These are phyloP conservation scores for Elsinoe perseae DNA, from an alignment of 2,329 filamentous ascomycete species.

Conservation along the genomic window DNA sequence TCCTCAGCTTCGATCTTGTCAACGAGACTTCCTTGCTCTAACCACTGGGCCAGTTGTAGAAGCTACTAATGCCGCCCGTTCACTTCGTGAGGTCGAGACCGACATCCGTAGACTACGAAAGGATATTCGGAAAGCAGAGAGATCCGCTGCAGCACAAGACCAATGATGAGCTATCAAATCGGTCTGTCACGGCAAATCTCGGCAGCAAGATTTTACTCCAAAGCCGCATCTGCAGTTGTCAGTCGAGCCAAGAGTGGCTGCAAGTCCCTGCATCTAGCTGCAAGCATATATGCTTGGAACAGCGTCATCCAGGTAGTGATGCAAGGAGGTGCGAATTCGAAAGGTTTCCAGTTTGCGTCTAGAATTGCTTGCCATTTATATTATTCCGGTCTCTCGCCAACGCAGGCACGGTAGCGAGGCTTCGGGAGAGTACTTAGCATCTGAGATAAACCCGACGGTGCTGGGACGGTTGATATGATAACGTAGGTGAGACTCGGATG, in stretches of 20 bases:
- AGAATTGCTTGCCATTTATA: no score
- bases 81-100: slow-evolving; percentile 60
- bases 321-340: no score
- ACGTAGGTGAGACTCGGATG: no score
- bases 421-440: no score
- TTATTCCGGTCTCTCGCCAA: no score
- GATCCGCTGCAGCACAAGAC: not conserved
- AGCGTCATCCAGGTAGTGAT: no score
- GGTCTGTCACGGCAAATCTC: not conserved
- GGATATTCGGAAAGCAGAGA: slow-evolving; percentile 34
- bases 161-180: not conserved
- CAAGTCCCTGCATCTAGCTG: not conserved
- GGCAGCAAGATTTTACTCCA: not conserved
- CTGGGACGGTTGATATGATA: no score
- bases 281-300: not conserved
- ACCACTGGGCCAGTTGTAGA: slow-evolving; percentile 52
- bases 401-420: no score
- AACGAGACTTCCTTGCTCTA: slow-evolving; percentile 48
- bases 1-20: slow-evolving; percentile 47
- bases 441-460: no score
- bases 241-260: not conserved
- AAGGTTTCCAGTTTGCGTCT: no score
- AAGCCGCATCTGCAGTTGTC: not conserved
- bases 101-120: slow-evolving; percentile 55
- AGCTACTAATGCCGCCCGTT: slow-evolving; percentile 50